A percentile compares a stretch with the other conserved stretches of the same genome.
phyloP scores from a whole-genome alignment of 2,329 filamentous ascomycete species.

The Fusarium sp. region DNA sequence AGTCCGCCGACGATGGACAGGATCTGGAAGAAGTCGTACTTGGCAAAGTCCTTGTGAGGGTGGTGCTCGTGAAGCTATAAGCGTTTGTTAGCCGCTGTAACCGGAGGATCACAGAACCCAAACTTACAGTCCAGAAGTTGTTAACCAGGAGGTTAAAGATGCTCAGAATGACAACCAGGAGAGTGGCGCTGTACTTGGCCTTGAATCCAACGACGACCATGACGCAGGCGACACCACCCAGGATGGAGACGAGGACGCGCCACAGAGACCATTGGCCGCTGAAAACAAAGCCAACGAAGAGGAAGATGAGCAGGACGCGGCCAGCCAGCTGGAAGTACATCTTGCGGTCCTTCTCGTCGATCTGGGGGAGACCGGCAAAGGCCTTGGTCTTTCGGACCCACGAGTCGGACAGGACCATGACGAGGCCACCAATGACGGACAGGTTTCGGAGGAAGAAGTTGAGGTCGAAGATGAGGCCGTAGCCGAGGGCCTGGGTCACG shows the following conservation, averaged over 20 bases:
- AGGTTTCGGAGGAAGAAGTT: slow-evolving; percentile 99
- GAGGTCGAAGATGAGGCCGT: slow-evolving; percentile 97
- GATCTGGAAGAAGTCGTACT: slow-evolving; percentile 99
- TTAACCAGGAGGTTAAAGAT: slow-evolving; percentile 97
- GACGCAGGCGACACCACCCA: slow-evolving; percentile 89
- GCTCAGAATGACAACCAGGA: slow-evolving; percentile 93
- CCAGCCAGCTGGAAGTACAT: slow-evolving; percentile 99
- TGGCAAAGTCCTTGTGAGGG: slow-evolving; percentile 99
- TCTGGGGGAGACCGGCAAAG: slow-evolving; percentile 88
- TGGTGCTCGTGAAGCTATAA: slow-evolving; percentile 90
- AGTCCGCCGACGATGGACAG: slow-evolving; percentile 97
- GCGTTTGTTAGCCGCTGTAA: neutral
- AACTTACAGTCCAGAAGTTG: slow-evolving; percentile 98
- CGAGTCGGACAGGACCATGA: slow-evolving; percentile 98
- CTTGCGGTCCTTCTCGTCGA: slow-evolving; percentile 99
- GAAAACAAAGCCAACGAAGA: slow-evolving; percentile 97
- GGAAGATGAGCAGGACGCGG: slow-evolving; percentile 93
- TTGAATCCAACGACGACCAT: slow-evolving; percentile 99
- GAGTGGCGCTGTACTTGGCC: slow-evolving; percentile 97
- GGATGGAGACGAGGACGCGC: slow-evolving; percentile 80
- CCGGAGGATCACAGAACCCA: neutral
- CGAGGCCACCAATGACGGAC: slow-evolving; percentile 92
- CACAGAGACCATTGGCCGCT: slow-evolving; percentile 91
- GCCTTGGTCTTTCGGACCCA: slow-evolving; percentile 98
- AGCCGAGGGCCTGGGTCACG: slow-evolving; percentile 90